A percentile compares a stretch with the other conserved stretches of the same genome.
Conservation (phyloP, 2,329 filamentous ascomycete genomes). For the Aspergillus luchuensis region DNA sequence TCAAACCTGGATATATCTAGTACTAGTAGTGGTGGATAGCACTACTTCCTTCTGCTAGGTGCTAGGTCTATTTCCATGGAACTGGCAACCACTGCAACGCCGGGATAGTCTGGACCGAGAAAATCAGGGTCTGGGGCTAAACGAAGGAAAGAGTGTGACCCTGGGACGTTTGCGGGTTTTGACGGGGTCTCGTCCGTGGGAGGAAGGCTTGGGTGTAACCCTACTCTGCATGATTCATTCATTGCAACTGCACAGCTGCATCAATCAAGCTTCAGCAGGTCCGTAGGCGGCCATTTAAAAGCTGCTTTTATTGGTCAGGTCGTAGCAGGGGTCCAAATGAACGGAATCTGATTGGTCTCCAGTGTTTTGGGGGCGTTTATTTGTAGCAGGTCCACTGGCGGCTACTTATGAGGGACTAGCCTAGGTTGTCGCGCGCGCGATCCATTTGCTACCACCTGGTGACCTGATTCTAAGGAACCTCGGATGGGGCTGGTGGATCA, state of each 20-base stretch:
- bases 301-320: neutral
- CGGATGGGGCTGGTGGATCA: neutral
- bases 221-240: neutral
- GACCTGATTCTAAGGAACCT: neutral
- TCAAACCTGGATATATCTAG: neutral
- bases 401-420: neutral
- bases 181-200: neutral
- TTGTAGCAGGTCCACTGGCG: neutral
- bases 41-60: no score
- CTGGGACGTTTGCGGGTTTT: neutral
- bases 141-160: neutral
- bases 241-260: neutral
- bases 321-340: neutral
- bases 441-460: neutral
- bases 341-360: neutral
- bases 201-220: neutral
- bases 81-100: neutral
- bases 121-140: neutral
- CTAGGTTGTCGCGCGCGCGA: neutral
- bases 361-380: neutral
- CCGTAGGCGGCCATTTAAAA: constrained; percentile 2
- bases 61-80: neutral
- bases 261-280: neutral
- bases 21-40: neutral
- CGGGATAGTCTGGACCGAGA: neutral